Percentiles rank a stretch among this genome's conserved stretches.
Evolutionary conservation across 2,329 filamentous ascomycete genomes (phyloP).

Genomic region (Aspergillus glaucus): DNA sequence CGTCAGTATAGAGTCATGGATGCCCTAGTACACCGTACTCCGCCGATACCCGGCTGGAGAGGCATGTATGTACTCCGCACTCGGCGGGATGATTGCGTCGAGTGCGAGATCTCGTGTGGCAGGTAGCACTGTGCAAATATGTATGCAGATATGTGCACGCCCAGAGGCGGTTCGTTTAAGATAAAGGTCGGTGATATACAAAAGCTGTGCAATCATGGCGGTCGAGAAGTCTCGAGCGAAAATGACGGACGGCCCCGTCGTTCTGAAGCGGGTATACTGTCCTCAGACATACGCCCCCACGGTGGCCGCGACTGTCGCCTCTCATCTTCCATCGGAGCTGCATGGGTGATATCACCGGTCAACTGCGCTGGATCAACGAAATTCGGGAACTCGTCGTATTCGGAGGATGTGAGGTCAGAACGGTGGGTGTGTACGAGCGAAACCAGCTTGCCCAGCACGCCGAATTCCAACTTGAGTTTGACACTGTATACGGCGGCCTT

Average conservation of each 20-base stretch:
- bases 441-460: constrained; percentile 40
- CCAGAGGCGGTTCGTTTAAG: not conserved
- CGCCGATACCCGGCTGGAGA: too few species aligned
- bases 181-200: not conserved
- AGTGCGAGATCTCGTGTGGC: too few species aligned
- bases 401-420: constrained; percentile 25
- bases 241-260: constrained; percentile 14
- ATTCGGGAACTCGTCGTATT: constrained; percentile 31
- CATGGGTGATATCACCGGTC: constrained; percentile 34
- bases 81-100: too few species aligned
- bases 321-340: constrained; percentile 14
- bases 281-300: constrained; percentile 23
- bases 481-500: constrained; percentile 45
- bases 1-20: too few species aligned
- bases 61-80: too few species aligned
- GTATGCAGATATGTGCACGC: not conserved
- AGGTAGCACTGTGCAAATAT: too few species aligned
- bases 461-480: constrained; percentile 46
- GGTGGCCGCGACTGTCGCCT: constrained; percentile 9
- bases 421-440: constrained; percentile 29
- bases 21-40: too few species aligned
- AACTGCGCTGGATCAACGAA: constrained; percentile 38
- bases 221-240: constrained; percentile 9
- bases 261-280: constrained; percentile 22
- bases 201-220: constrained; percentile 9